phyloP scores from a whole-genome alignment of 176 grass and related monocot species.

The Zoysia japonica region DNA sequence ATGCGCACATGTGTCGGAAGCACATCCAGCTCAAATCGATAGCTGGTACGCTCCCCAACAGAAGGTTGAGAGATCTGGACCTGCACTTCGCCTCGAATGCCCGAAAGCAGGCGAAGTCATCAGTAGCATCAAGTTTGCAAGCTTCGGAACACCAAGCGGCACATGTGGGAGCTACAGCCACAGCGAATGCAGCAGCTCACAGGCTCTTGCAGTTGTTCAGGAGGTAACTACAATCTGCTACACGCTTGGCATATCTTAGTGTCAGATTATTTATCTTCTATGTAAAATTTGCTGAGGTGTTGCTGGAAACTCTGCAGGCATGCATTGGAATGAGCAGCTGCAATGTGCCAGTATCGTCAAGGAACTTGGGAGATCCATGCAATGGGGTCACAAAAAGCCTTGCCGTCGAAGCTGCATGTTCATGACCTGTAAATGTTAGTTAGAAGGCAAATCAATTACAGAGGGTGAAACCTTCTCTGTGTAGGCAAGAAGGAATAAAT shows the following conservation, averaged over 20 bases:
- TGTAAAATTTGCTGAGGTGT: conserved; percentile 20
- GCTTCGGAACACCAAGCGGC: conserved; percentile 86
- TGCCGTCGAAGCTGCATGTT: conserved; percentile 89
- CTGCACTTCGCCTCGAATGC: conserved; percentile 71
- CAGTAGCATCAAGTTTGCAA: conserved; percentile 80
- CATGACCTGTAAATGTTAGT: conserved; percentile 43
- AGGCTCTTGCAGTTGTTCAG: conserved; percentile 70
- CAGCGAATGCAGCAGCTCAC: conserved; percentile 72
- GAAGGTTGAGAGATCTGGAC: conserved; percentile 45
- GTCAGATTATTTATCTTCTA: conserved; percentile 5
- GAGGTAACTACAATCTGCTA: conserved; percentile 56
- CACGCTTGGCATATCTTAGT: conserved; percentile 25
- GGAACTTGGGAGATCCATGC: conserved; percentile 89
- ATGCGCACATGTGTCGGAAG: conserved; percentile 79
- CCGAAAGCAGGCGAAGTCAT: conserved; percentile 69
- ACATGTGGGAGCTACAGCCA: conserved; percentile 77
- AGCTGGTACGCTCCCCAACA: conserved; percentile 49
- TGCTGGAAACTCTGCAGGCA: conserved; percentile 50
- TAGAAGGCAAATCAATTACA: conserved; percentile 29
- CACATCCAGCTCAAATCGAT: conserved; percentile 73
- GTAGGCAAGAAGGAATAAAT: conserved; percentile 54
- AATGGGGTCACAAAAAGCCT: conserved; percentile 74
- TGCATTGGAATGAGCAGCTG: conserved; percentile 79
- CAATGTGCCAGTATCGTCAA: conserved; percentile 60
- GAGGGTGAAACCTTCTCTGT: conserved; percentile 49